Percentiles rank a stretch among this genome's conserved stretches.
Evolutionary conservation across 2,329 filamentous ascomycete species (phyloP).

Genomic region (Microsporum ferrugineum): DNA sequence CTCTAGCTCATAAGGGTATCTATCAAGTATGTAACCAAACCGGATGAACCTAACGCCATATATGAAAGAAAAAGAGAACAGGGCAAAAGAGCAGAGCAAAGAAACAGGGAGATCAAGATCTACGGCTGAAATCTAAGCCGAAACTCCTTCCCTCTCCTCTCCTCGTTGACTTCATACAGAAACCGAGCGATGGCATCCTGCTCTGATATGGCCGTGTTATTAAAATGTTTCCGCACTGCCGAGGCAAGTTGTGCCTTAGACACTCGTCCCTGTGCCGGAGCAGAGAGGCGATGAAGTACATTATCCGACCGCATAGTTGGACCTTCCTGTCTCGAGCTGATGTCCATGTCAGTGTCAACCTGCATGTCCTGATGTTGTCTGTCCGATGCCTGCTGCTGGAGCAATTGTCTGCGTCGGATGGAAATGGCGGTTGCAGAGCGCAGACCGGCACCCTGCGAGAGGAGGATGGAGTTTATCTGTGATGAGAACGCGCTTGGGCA

Average conservation of each 20-base stretch:
- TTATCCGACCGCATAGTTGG: background rate
- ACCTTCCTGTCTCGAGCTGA: background rate
- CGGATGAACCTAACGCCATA: background rate
- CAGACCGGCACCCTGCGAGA: conserved; percentile 36
- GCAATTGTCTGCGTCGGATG: conserved; percentile 8
- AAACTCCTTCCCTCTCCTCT: conserved; percentile 32
- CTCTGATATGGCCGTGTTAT: conserved; percentile 36
- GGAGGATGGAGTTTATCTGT: conserved; percentile 37
- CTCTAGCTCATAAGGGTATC: background rate
- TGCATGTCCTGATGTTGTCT: conserved; percentile 10
- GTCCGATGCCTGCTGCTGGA: background rate
- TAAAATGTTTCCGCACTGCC: conserved; percentile 38
- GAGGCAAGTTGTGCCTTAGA: conserved; percentile 33
- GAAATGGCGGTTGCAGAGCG: conserved; percentile 36
- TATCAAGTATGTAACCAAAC: background rate
- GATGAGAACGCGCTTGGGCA: conserved; percentile 35
- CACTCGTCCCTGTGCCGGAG: conserved; percentile 27
- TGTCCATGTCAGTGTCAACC: background rate
- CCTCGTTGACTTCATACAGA: conserved; percentile 39
- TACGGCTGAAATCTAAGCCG: conserved; percentile 33
- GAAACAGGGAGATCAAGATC: background rate
- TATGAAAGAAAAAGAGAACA: background rate
- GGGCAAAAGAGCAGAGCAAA: background rate
- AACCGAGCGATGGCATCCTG: conserved; percentile 39
- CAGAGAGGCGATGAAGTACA: background rate